Percentiles rank a stretch among this genome's conserved stretches.
phyloP scores from a whole-genome alignment of 441 rosid genomes.

The Rhodomyrtus psidioides region DNA sequence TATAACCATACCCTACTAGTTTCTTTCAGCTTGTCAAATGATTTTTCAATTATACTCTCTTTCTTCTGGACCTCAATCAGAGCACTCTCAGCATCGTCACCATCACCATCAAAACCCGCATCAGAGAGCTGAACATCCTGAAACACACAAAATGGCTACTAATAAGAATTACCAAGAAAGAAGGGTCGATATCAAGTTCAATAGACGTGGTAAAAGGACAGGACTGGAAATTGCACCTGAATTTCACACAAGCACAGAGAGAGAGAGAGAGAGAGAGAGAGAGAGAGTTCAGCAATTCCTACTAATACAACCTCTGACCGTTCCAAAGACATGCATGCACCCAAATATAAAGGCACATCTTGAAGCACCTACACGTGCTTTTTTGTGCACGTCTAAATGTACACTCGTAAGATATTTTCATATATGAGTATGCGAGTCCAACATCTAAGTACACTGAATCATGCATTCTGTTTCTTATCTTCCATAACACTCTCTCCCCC shows the following conservation, averaged over 20 bases:
- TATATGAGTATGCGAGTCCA: background rate
- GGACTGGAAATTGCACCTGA: background rate
- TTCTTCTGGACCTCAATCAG: constrained; percentile 57
- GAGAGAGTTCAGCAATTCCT: background rate
- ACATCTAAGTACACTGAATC: background rate
- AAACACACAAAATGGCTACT: constrained; percentile 3
- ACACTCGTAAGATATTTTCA: background rate
- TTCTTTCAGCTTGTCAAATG: constrained; percentile 77
- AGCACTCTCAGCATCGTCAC: constrained; percentile 26
- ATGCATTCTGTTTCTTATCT: background rate
- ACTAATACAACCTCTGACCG: background rate
- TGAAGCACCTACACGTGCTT: background rate
- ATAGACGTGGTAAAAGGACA: background rate
- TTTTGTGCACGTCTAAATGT: background rate
- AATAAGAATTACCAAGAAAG: background rate
- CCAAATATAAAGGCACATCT: background rate
- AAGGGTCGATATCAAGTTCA: background rate
- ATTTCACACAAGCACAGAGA: background rate
- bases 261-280: background rate
- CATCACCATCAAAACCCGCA: constrained; percentile 16
- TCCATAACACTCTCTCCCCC: background rate
- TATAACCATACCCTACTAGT: constrained; percentile 63
- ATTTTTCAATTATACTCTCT: constrained; percentile 64
- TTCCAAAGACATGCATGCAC: background rate
- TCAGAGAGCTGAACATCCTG: constrained; percentile 40